Conservation (phyloP, 1,284 basidiomycete species). For the Cronartium quercuum region DNA sequence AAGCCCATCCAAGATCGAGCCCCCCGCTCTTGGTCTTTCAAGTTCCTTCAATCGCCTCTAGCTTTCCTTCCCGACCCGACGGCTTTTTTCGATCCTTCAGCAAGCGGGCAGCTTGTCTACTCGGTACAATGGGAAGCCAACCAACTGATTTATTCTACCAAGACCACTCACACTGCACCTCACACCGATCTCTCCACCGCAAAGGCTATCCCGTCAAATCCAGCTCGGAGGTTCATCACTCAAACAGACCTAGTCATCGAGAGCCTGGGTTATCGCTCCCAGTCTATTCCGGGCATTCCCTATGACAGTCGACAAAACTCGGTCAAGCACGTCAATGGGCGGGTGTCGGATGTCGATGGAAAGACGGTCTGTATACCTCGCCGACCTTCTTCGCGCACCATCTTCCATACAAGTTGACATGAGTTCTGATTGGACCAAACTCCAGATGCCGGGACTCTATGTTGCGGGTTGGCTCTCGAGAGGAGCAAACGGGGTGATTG, state of each 20-base stretch:
- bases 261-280: constrained; percentile 74
- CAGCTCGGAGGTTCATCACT: constrained; percentile 53
- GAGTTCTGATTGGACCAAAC: not conserved
- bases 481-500: constrained; percentile 87
- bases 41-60: constrained; percentile 26
- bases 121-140: constrained; percentile 14
- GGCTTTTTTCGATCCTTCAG: not conserved
- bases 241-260: constrained; percentile 74
- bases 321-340: constrained; percentile 49
- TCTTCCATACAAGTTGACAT: constrained; percentile 51
- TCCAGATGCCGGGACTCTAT: constrained; percentile 63
- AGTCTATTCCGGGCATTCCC: constrained; percentile 48
- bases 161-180: not conserved
- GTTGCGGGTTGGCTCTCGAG: constrained; percentile 88
- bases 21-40: constrained; percentile 31
- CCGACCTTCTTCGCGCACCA: not conserved
- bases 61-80: constrained; percentile 6
- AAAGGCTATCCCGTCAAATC: not conserved
- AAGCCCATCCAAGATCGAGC: not conserved
- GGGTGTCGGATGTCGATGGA: constrained; percentile 48
- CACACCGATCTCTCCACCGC: constrained; percentile 4
- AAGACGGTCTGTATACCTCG: constrained; percentile 46
- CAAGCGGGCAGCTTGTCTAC: not conserved
- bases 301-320: constrained; percentile 51
- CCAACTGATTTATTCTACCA: not conserved